phyloP scores from a whole-genome alignment of 768 basidiomycete genomes.

The Mycena floridula region DNA sequence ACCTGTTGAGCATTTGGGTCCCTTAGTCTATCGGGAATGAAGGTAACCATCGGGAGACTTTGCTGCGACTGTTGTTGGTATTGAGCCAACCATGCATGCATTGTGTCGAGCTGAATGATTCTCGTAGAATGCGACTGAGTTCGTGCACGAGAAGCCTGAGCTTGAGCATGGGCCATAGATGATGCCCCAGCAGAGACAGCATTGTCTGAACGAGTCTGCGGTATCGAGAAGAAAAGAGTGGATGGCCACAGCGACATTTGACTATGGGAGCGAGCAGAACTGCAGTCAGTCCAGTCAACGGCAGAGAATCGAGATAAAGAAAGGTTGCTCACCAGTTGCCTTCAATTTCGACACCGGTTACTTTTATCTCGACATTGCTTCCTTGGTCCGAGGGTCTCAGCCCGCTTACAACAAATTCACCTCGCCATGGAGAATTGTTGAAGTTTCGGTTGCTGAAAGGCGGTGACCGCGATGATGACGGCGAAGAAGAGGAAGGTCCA shows the following conservation, averaged over 20 bases:
- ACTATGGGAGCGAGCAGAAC: constrained; percentile 19
- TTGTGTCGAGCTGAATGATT: neutral
- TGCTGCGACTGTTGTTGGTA: constrained; percentile 17
- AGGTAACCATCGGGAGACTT: constrained; percentile 47
- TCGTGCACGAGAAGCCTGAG: constrained; percentile 1
- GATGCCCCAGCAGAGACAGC: constrained; percentile 13
- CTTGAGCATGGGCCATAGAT: neutral
- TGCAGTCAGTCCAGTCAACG: neutral
- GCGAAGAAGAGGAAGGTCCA: constrained; percentile 9
- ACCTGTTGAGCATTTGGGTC: constrained; percentile 40
- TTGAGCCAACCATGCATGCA: constrained; percentile 43
- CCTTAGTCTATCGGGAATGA: constrained; percentile 55
- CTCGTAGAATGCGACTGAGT: neutral
- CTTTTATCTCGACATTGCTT: constrained; percentile 45
- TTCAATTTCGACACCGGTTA: constrained; percentile 64
- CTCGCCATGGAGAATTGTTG: constrained; percentile 50
- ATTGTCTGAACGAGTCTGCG: constrained; percentile 35
- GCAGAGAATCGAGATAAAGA: neutral
- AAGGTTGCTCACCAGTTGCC: constrained; percentile 54
- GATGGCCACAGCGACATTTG: constrained; percentile 53
- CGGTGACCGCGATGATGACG: neutral
- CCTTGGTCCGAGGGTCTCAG: constrained; percentile 40
- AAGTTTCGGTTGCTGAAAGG: constrained; percentile 1
- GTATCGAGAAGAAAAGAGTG: constrained; percentile 35
- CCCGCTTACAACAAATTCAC: constrained; percentile 45